Percentiles rank a stretch among this genome's conserved stretches.
Evolutionary conservation across 1,284 basidiomycete genomes (phyloP).

Genomic region (Pseudozyma tsukubaensis): DNA sequence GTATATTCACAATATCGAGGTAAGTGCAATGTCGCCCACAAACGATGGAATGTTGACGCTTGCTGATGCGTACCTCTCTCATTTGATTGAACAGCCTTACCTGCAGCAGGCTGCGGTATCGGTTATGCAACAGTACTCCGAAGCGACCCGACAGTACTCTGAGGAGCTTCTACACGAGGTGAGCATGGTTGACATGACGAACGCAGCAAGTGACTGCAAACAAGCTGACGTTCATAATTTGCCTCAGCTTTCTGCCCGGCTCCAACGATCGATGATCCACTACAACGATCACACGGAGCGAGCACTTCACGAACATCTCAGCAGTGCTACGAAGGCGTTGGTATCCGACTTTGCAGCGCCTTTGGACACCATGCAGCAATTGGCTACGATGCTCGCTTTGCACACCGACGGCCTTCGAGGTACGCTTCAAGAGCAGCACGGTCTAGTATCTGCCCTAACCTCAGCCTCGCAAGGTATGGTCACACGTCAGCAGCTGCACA

Average conservation of each 20-base stretch:
- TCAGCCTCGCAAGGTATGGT: constrained; percentile 8
- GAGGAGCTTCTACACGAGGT: constrained; percentile 13
- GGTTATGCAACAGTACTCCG: constrained; percentile 1
- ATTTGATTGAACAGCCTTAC: background rate
- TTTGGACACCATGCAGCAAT: background rate
- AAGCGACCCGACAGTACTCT: background rate
- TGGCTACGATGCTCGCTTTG: background rate
- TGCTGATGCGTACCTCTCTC: background rate
- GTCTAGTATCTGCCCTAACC: constrained; percentile 4
- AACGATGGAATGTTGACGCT: too few species aligned
- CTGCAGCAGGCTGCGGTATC: constrained; percentile 1
- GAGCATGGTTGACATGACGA: background rate
- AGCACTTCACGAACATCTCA: background rate
- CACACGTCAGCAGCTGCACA: constrained; percentile 5
- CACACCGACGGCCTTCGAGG: constrained; percentile 8
- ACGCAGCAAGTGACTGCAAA: too few species aligned
- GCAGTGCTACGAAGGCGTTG: background rate
- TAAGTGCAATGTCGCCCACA: background rate
- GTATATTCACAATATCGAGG: constrained; percentile 6
- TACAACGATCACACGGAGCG: constrained; percentile 2
- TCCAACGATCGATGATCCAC: constrained; percentile 1
- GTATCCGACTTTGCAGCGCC: constrained; percentile 2
- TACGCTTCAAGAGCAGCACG: constrained; percentile 2
- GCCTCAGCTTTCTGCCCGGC: constrained; percentile 1
- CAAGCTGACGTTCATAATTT: too few species aligned